A percentile compares a stretch with the other conserved stretches of the same genome.
These are phyloP conservation scores for Logfia minima DNA, from an alignment of 129 eudicot genomes.

Conservation along the genomic window DNA sequence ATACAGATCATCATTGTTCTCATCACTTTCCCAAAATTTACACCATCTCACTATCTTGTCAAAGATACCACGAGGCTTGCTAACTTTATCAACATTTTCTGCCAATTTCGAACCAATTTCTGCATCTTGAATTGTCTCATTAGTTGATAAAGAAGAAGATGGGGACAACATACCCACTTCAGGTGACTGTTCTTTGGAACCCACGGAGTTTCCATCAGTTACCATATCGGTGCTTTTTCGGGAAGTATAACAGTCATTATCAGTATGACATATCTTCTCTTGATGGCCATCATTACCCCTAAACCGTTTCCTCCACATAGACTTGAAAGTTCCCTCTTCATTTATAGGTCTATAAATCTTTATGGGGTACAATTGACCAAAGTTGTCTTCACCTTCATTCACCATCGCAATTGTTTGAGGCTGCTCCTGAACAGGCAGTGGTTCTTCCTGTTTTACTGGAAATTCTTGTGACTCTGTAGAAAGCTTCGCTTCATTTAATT, in stretches of 20 bases:
- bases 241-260: slow-evolving; percentile 10
- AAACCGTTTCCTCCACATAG: slow-evolving; percentile 53
- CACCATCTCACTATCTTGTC: too few species aligned
- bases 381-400: slow-evolving; percentile 32
- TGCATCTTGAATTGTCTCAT: slow-evolving; percentile 34
- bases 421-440: slow-evolving; percentile 20
- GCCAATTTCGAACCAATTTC: slow-evolving; percentile 21
- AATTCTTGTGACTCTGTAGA: slow-evolving; percentile 31
- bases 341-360: slow-evolving; percentile 31
- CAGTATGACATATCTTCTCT: neutral
- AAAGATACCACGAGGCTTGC: too few species aligned
- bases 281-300: slow-evolving; percentile 31
- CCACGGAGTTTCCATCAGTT: slow-evolving; percentile 26
- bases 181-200: slow-evolving; percentile 25
- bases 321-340: slow-evolving; percentile 47
- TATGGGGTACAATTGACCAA: slow-evolving; percentile 21
- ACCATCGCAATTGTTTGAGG: slow-evolving; percentile 33
- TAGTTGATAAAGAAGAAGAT: slow-evolving; percentile 35
- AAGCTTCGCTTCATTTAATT: slow-evolving; percentile 31
- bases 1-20: too few species aligned
- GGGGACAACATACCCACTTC: slow-evolving; percentile 26
- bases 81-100: slow-evolving; percentile 25
- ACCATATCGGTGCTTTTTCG: slow-evolving; percentile 19
- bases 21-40: too few species aligned
- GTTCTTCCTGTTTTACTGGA: slow-evolving; percentile 30